Base-by-base conservation (phyloP, 1,139 yeast genomes). In the Taphrina confusa region DNA sequence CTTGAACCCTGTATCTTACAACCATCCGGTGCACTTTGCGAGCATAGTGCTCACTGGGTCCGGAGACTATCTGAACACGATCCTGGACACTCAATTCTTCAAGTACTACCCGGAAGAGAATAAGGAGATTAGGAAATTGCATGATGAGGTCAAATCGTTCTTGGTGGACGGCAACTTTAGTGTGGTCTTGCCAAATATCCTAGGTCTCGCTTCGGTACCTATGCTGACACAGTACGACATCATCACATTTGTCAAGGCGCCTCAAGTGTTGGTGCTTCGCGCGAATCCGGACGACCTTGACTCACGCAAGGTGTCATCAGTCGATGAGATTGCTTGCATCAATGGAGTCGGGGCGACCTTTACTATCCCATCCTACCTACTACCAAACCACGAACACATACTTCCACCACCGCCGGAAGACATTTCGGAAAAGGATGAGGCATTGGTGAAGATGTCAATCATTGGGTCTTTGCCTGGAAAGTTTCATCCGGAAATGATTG, bases 51-150 rank as follows among this genome's bases (percentile, higher is more conserved):
- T 42, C 18, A 54, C 58, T 0, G 58, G 58, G 11, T 23, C 23
- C 6, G 58, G 58, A 16, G 33, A 44, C 28, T 54, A 54, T 12
- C 16, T 54, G 28, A 44, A 44, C 36, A 47, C 31, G 28, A 25
- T 44, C 14, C 44, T 54, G 16, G 58, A 44, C 11, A 12, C 31
- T 8, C 49, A 54, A 27, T 30, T 54, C 27, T 54, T 33, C 51
- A 54, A 54, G 51, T 46, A 54, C 58, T 54, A 54, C 2, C 33
- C 44, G 4, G 36, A 54, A n/a, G 51, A 44, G n/a, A 54, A 54
- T 36, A 42, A 54, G 33, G 50, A 42, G 27, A 45, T 54, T 30
- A 28, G 31, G 9, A 54, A 54, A 16, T n/a, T 54, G 25, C 37
- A 44, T 9, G 31, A 34, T 18, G 28, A 42, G 20, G 51, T 54